Conservation (phyloP, 345 rosid genomes). For the Garcia nutans region DNA sequence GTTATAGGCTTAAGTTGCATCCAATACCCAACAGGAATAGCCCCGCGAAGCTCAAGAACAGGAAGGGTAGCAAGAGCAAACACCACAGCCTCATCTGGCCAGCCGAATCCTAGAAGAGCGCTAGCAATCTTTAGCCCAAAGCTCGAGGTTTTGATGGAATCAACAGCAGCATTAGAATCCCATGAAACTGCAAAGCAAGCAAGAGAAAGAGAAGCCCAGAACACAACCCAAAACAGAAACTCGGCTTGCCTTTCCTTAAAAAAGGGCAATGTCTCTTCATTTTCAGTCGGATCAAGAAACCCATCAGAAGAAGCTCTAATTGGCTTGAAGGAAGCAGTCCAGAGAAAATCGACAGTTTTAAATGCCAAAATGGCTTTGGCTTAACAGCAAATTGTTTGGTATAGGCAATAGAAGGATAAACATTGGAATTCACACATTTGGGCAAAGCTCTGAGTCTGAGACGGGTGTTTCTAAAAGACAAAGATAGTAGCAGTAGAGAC, state of each 20-base stretch:
- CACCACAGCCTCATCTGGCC: slow-evolving; percentile 83
- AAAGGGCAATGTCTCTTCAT: slow-evolving; percentile 34
- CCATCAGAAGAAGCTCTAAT: slow-evolving; percentile 32
- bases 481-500: slow-evolving; percentile 28
- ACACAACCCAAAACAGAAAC: slow-evolving; percentile 51
- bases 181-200: slow-evolving; percentile 75
- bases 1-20: slow-evolving; percentile 68
- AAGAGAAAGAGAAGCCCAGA: slow-evolving; percentile 77
- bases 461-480: slow-evolving; percentile 35
- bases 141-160: slow-evolving; percentile 75
- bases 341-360: slow-evolving; percentile 20
- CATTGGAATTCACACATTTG: slow-evolving; percentile 11
- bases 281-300: slow-evolving; percentile 30
- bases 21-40: slow-evolving; percentile 97
- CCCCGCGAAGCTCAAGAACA: slow-evolving; percentile 90
- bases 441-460: slow-evolving; percentile 31
- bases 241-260: slow-evolving; percentile 46
- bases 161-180: slow-evolving; percentile 79
- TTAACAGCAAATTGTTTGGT: slow-evolving; percentile 7
- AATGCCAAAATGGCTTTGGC: slow-evolving; percentile 22
- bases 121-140: slow-evolving; percentile 70
- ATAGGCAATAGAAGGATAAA: slow-evolving; percentile 15
- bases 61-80: slow-evolving; percentile 93
- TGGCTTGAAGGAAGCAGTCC: slow-evolving; percentile 10
- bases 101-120: slow-evolving; percentile 65